phyloP scores from a whole-genome alignment of 345 rosid genomes.

The Citrus sp. region DNA sequence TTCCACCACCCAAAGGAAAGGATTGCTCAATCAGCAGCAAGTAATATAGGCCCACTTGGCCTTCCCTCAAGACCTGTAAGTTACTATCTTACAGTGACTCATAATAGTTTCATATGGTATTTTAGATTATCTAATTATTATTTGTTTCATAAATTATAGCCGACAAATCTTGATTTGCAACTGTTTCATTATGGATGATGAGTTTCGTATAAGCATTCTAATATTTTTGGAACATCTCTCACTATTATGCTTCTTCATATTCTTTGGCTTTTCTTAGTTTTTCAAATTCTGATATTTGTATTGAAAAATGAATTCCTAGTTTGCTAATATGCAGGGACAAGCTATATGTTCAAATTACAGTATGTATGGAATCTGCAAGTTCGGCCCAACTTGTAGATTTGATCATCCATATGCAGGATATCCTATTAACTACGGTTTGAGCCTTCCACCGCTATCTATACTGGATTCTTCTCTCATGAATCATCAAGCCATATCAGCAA shows the following conservation, averaged over 20 bases:
- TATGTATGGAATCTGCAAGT: slow-evolving; percentile 65
- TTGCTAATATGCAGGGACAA: slow-evolving; percentile 54
- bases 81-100: neutral
- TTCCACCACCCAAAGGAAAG: slow-evolving; percentile 79
- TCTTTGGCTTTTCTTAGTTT: neutral
- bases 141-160: no score
- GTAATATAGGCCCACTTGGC: slow-evolving; percentile 32
- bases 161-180: neutral
- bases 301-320: neutral
- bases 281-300: neutral
- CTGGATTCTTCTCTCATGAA: slow-evolving; percentile 40
- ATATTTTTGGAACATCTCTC: neutral
- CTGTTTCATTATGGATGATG: neutral
- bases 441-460: slow-evolving; percentile 38
- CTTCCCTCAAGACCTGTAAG: slow-evolving; percentile 80
- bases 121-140: neutral
- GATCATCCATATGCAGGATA: slow-evolving; percentile 63
- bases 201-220: neutral
- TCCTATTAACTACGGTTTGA: slow-evolving; percentile 36
- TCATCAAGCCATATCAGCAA: slow-evolving; percentile 34
- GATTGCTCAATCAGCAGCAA: slow-evolving; percentile 38
- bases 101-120: neutral
- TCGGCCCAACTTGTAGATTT: slow-evolving; percentile 64
- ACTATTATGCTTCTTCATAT: neutral
- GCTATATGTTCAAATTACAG: slow-evolving; percentile 60